Evolutionary conservation across 2,329 filamentous ascomycete species (phyloP).

Genomic region (Macrophomina pseudophaseolina): DNA sequence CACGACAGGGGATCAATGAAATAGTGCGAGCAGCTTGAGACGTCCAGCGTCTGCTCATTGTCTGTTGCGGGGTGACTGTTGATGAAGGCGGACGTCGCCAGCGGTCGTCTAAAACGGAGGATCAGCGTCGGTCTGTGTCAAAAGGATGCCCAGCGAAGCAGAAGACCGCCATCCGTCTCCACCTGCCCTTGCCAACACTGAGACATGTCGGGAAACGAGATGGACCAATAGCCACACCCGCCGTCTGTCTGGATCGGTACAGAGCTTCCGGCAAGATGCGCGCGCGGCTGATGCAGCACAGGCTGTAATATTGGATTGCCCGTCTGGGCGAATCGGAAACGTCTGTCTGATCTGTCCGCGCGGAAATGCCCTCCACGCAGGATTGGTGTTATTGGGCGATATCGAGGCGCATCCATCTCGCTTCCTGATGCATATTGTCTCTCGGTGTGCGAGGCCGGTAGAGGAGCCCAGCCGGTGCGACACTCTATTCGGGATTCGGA

Average conservation of each 20-base stretch:
- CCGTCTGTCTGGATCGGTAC: not conserved
- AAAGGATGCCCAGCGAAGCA: not conserved
- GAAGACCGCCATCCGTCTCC: not conserved
- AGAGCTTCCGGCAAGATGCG: not conserved
- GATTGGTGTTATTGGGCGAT: slow-evolving; percentile 9
- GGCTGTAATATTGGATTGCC: not conserved
- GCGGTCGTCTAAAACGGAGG: slow-evolving; percentile 52
- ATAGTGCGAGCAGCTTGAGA: slow-evolving; percentile 73
- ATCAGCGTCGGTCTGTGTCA: slow-evolving; percentile 2
- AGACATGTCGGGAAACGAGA: slow-evolving; percentile 1
- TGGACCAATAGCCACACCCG: not conserved
- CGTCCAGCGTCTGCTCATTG: slow-evolving; percentile 26
- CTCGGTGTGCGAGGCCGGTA: not conserved
- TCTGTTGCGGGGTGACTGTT: slow-evolving; percentile 59
- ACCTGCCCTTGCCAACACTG: not conserved
- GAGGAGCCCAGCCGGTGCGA: not conserved
- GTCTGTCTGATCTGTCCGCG: slow-evolving; percentile 6
- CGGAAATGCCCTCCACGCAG: not conserved
- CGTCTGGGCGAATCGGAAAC: slow-evolving; percentile 7
- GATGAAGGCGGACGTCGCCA: slow-evolving; percentile 72
- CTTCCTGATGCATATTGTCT: slow-evolving; percentile 16
- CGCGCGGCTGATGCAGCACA: slow-evolving; percentile 2
- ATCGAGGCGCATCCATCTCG: slow-evolving; percentile 13
- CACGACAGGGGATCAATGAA: slow-evolving; percentile 92
- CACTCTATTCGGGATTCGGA: not conserved